Conservation (phyloP, 2,329 filamentous ascomycete genomes). For the Didymella arachidicola region DNA sequence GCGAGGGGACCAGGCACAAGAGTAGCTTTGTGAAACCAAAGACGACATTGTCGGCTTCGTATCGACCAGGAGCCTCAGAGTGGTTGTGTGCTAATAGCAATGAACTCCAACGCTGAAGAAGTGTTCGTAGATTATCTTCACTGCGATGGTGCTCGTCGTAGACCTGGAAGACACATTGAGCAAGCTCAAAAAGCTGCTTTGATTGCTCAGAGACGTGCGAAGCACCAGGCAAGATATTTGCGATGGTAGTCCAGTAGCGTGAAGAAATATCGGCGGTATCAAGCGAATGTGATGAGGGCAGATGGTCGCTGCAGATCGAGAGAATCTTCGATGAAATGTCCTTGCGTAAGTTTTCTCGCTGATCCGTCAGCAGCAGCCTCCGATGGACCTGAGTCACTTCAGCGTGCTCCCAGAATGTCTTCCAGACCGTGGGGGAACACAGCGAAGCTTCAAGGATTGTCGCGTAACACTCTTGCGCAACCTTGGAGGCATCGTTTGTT, state of each 20-base stretch:
- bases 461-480: conserved; percentile 40
- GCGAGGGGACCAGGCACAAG: conserved; percentile 46
- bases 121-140: conserved; percentile 41
- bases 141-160: conserved; percentile 46
- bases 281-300: conserved; percentile 45
- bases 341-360: conserved; percentile 35
- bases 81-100: conserved; percentile 47
- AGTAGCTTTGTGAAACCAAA: conserved; percentile 53
- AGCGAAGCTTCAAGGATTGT: conserved; percentile 49
- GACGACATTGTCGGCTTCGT: conserved; percentile 48
- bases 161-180: conserved; percentile 46
- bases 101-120: conserved; percentile 42
- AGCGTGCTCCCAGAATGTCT: conserved; percentile 39
- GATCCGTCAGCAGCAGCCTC: conserved; percentile 41
- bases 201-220: conserved; percentile 36
- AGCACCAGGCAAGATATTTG: conserved; percentile 40
- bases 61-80: conserved; percentile 46
- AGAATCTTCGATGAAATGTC: conserved; percentile 41
- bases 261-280: conserved; percentile 39
- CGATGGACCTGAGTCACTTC: conserved; percentile 40
- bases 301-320: conserved; percentile 46
- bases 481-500: conserved; percentile 23
- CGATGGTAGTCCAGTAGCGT: conserved; percentile 48
- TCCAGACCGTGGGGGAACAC: conserved; percentile 46
- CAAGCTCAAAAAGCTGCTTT: conserved; percentile 47